Evolutionary conservation across 2,329 filamentous ascomycete genomes (phyloP).

Genomic region (Aureobasidium sp.): DNA sequence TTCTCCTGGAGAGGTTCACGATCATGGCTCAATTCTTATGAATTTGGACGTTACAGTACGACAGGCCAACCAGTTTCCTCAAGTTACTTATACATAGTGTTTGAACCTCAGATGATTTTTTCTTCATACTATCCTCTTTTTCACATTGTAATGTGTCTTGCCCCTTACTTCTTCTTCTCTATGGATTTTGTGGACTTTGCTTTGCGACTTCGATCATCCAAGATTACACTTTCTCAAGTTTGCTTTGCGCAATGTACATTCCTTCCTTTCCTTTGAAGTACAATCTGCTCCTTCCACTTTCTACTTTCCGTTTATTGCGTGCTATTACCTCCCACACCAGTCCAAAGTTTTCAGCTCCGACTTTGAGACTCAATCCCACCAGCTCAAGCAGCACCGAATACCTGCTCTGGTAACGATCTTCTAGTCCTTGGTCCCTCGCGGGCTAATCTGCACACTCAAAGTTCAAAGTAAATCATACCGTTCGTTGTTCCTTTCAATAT

Average conservation of each 20-base stretch:
- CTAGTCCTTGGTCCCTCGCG: background rate
- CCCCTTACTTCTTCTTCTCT: background rate
- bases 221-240: background rate
- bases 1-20: conserved; percentile 14
- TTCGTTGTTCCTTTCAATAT: background rate
- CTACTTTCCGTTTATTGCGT: too few relatives aligned
- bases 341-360: background rate
- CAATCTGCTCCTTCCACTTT: too few relatives aligned
- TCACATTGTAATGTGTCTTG: background rate
- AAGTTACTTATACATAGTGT: conserved; percentile 10
- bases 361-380: background rate
- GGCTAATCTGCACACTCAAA: background rate
- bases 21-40: background rate
- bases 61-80: background rate
- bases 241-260: background rate
- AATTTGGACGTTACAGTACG: conserved; percentile 1
- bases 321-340: background rate
- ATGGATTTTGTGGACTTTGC: background rate
- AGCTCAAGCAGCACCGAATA: background rate
- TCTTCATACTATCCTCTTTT: background rate
- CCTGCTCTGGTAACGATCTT: background rate
- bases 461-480: background rate
- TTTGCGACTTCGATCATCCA: background rate
- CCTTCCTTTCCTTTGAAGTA: background rate
- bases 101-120: background rate